Evolutionary conservation across 2,329 filamentous ascomycete genomes (phyloP), one percentile per base, ranked within the genome.

Genomic region (Fusarium beomiforme): DNA sequence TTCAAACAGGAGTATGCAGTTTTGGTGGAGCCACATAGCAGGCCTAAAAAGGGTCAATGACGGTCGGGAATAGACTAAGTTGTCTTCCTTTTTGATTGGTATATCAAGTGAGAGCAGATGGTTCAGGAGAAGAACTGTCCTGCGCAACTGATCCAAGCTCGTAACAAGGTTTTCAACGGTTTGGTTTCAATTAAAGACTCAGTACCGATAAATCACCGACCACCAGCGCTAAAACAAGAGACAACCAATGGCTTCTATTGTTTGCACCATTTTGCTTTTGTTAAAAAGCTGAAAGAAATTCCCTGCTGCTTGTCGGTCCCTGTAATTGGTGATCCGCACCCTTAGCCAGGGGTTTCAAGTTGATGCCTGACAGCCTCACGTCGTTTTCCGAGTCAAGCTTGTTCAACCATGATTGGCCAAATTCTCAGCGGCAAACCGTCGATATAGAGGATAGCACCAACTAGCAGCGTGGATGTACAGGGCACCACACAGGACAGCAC

Each of bases 311-410:
- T 62, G 33, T 55, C 51, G 47, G 47, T 43, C 50, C 50, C 49
- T 57, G 50, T 26, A 39, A 29, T 47, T 29, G 36, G 43, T 34
- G 36, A 60, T 62, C 43, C 36, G 43, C 16, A 41, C 26, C 54
- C 41, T 67, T 68, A 60, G 49, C 65, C 69, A 72, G 70, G 67
- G 67, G 63, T 68, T 31, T 16, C 23, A 54, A 74, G 64, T 77
- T 77, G 75, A 77, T 77, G 75, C 75, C 75, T 77, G 69, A 68
- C 65, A 69, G 75, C 75, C 75, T 77, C 64, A 77, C 37, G 49
- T 36, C 36, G 16, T 11, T 59, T 44, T n/a, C 16, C 46, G 41
- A 36, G 39, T 41, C 41, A 16, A 47, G 43, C 54, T 57, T 53
- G 23, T 24, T 69, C 56, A 50, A 17, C 26, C 9, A 34, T 78